These are phyloP conservation scores for Achaetomiella virescens DNA, from an alignment of 495 filamentous ascomycete species.

Conservation along the genomic window DNA sequence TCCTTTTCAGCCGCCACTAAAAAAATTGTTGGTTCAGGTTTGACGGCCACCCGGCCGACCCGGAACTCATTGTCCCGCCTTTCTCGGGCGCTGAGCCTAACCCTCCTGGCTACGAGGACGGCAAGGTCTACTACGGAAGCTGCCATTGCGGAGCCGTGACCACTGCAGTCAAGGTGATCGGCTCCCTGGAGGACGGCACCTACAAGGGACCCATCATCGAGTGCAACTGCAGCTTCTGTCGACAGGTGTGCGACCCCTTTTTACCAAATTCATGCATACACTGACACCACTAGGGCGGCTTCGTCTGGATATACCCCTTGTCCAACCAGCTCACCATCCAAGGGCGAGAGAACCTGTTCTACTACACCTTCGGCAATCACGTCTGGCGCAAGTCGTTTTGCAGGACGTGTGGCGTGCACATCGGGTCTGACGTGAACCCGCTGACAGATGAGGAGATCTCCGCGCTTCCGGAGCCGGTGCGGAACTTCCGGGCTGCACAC, in stretches of 20 bases:
- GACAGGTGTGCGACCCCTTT: conserved; percentile 37
- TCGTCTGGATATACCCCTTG: conserved; percentile 34
- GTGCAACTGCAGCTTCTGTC: conserved; percentile 44
- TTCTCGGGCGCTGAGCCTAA: conserved; percentile 39
- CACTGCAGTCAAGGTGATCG: conserved; percentile 33
- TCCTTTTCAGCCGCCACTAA: not conserved
- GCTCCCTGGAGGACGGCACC: conserved; percentile 25
- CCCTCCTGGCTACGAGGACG: conserved; percentile 28
- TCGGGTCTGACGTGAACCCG: conserved; percentile 20
- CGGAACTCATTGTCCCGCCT: conserved; percentile 25
- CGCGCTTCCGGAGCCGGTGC: conserved; percentile 17
- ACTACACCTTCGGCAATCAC: conserved; percentile 29
- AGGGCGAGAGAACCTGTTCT: conserved; percentile 31
- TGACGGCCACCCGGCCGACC: conserved; percentile 29
- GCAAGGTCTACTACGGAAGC: conserved; percentile 40
- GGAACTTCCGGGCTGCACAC: not conserved
- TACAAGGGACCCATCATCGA: conserved; percentile 23
- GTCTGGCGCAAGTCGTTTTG: conserved; percentile 37
- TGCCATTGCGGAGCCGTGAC: conserved; percentile 49
- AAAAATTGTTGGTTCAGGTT: conserved; percentile 24
- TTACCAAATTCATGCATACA: not conserved
- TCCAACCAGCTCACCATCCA: conserved; percentile 26
- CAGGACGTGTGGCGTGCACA: conserved; percentile 37
- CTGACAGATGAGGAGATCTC: conserved; percentile 22
- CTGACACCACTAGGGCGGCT: conserved; percentile 15